phyloP scores from a whole-genome alignment of 306 rosid species.

The Medicago truncatula region MtrunA17r5.0-ANR NC_053048.1:46751501-46752000 shows the following conservation, averaged over 20 bases:
- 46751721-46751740: conserved; percentile 37
- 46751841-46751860: conserved; percentile 80
- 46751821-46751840: conserved; percentile 96
- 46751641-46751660: conserved; percentile 99
- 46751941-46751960: conserved; percentile 81
- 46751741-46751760: conserved; percentile 35
- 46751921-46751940: conserved; percentile 97
- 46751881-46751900: conserved; percentile 82
- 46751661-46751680: conserved; percentile 85
- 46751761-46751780: conserved; percentile 34
- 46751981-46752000: conserved; percentile 77
- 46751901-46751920: conserved; percentile 99
- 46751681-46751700: conserved; percentile 98
- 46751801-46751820: conserved; percentile 97
- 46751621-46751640: conserved; percentile 96
- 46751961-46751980: conserved; percentile 73
- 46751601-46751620: conserved; percentile 95
- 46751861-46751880: conserved; percentile 68
- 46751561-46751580: conserved; percentile 26
- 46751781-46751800: conserved; percentile 99
- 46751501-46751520: conserved; percentile 15
- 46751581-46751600: conserved; percentile 57
- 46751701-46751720: conserved; percentile 45
- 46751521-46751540: conserved; percentile 32
- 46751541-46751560: background rate